Evolutionary conservation across 1,284 basidiomycete genomes (phyloP).

Genomic region (Acaromyces ingoldii): DNA sequence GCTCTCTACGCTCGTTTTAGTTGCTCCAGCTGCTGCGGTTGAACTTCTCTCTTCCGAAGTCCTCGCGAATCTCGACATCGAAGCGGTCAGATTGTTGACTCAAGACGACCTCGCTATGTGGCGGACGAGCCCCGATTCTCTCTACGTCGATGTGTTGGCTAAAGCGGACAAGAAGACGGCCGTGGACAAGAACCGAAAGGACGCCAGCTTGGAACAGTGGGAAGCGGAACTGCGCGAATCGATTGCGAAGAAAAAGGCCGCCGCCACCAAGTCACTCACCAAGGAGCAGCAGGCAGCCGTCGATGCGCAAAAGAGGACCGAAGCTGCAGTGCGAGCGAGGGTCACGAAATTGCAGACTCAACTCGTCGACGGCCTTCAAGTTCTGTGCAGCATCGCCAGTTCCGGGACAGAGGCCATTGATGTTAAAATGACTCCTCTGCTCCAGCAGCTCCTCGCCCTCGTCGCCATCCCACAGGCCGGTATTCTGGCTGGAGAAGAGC

Average conservation of each 20-base stretch:
- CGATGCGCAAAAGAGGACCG: conserved; percentile 40
- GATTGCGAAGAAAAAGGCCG: conserved; percentile 47
- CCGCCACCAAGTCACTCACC: conserved; percentile 36
- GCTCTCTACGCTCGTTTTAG: conserved; percentile 32
- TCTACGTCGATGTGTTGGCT: conserved; percentile 42
- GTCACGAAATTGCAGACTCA: conserved; percentile 26
- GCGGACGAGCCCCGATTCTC: conserved; percentile 30
- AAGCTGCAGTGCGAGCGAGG: conserved; percentile 29
- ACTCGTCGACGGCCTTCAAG: conserved; percentile 26
- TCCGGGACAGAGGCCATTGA: conserved; percentile 29
- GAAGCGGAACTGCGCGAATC: conserved; percentile 47
- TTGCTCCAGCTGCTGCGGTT: conserved; percentile 38
- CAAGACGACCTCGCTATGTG: conserved; percentile 45
- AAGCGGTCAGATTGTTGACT: conserved; percentile 25
- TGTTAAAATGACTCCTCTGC: conserved; percentile 30
- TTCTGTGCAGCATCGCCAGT: conserved; percentile 24
- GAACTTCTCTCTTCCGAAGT: conserved; percentile 30
- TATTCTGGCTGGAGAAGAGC: conserved; percentile 19
- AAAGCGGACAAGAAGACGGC: conserved; percentile 20
- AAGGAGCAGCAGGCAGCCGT: conserved; percentile 42
- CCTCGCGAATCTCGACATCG: conserved; percentile 21
- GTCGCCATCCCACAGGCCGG: conserved; percentile 24
- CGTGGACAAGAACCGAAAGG: conserved; percentile 27
- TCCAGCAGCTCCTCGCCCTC: conserved; percentile 17
- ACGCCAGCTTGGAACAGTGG: conserved; percentile 45